Percentiles rank a stretch among this genome's conserved stretches.
Conservation (phyloP, 1,284 basidiomycete species). For the Ustilago loliicola region DNA sequence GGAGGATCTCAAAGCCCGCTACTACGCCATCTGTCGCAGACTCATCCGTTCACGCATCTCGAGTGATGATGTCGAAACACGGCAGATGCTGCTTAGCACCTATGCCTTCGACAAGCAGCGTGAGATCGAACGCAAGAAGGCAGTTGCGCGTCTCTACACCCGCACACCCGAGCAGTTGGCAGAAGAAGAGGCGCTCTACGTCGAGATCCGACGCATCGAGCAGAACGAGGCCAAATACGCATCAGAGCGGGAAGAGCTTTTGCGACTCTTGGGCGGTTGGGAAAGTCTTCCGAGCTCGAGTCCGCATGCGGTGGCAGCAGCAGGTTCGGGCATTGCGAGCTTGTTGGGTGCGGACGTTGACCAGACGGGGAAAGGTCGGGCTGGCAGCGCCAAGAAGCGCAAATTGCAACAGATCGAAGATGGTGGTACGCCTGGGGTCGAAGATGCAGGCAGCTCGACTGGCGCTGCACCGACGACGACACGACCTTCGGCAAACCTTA, state of each 20-base stretch:
- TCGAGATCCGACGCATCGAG: slow-evolving; percentile 93
- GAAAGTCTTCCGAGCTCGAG: slow-evolving; percentile 65
- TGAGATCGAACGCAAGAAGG: slow-evolving; percentile 89
- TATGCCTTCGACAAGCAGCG: slow-evolving; percentile 77
- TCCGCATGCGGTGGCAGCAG: slow-evolving; percentile 59
- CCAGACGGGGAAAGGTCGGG: slow-evolving; percentile 24
- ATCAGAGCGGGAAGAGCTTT: slow-evolving; percentile 88
- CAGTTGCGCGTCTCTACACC: slow-evolving; percentile 85
- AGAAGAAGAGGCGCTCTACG: slow-evolving; percentile 94
- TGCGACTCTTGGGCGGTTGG: slow-evolving; percentile 78
- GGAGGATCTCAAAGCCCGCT: slow-evolving; percentile 93
- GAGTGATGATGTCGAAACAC: slow-evolving; percentile 61
- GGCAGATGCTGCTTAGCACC: slow-evolving; percentile 64
- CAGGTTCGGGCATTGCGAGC: slow-evolving; percentile 62
- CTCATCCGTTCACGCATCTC: slow-evolving; percentile 80
- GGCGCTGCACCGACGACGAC: slow-evolving; percentile 12
- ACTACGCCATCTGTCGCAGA: slow-evolving; percentile 91
- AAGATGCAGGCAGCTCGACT: slow-evolving; percentile 21
- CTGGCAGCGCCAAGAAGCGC: slow-evolving; percentile 42
- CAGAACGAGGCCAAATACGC: slow-evolving; percentile 91
- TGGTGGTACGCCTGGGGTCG: slow-evolving; percentile 28
- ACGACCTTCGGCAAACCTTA: slow-evolving; percentile 36
- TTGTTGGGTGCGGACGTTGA: slow-evolving; percentile 35
- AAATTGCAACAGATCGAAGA: slow-evolving; percentile 52
- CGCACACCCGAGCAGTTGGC: slow-evolving; percentile 89